Base-by-base conservation (phyloP, 2,329 filamentous ascomycete genomes). In the Calonectria henricotiae region DNA sequence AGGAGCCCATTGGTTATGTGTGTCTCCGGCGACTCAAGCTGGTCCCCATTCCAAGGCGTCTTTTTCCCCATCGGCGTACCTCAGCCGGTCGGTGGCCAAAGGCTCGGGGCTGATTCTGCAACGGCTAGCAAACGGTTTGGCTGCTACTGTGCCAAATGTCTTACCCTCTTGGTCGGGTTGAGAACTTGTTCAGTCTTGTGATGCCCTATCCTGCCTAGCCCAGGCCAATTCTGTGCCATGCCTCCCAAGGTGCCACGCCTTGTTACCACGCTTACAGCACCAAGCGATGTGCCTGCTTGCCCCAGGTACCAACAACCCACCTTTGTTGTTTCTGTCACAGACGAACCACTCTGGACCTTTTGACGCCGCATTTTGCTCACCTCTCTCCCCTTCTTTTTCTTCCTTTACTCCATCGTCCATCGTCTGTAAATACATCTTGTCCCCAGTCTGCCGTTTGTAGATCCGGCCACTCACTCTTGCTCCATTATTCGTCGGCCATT, bases 1-100 rank as follows among this genome's bases (percentile, higher is more conserved):
- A 65, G 62, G 41, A 39, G 66, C 46, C 64, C 55, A 77, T 78
- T 78, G 76, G 76, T 62, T 62, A 58, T 54, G 23, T 37, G 25
- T 25, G 15, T 11, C 25, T 20, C 32, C 49, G 30, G 15, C 47
- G 41, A 32, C 47, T 41, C 41, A 20, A 49, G 41, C 11, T 49
- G 32, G 25, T 46, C 39, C 39, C 47, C 47, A 39, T 65, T 61
- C 43, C 63, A 69, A 72, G 65, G 62, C 64, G 17, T 61, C 67
- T 62, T 65, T 46, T 46, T 20, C 32, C 49, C 25, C 46, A 32
- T 44, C 39, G 23, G 17, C 23, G 23, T 61, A 37, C 55, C 17
- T 61, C 55, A 43, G 55, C 55, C 25, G 27, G 35, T 35, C 13
- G 25, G 8, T 30, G 39, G 39, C 39, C 51, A 43, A 35, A 20